phyloP scores from a whole-genome alignment of 1,284 basidiomycete genomes.

The Gomphus sp. region DNA sequence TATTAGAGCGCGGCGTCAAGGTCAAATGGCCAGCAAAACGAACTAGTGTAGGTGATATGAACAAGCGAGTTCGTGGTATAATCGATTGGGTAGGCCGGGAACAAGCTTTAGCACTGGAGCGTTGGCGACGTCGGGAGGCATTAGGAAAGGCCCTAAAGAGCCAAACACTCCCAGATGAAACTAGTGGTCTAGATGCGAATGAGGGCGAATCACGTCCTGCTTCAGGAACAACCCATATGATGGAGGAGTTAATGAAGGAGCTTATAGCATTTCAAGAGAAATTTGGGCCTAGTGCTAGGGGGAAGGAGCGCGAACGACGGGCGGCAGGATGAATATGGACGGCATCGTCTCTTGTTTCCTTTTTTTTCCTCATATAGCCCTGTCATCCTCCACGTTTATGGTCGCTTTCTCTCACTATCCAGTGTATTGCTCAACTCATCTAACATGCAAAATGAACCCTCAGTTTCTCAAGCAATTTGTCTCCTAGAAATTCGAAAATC shows the following conservation, averaged over 20 bases:
- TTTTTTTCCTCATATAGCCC: not conserved
- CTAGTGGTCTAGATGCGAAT: slow-evolving; percentile 3
- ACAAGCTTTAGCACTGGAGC: slow-evolving; percentile 68
- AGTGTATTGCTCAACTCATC: slow-evolving; percentile 2
- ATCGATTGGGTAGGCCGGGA: slow-evolving; percentile 89
- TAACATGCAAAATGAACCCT: not conserved
- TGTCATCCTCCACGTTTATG: not conserved
- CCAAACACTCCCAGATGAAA: slow-evolving; percentile 10
- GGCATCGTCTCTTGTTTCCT: not conserved
- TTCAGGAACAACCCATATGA: slow-evolving; percentile 33
- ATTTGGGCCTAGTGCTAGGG: slow-evolving; percentile 57
- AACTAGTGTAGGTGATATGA: slow-evolving; percentile 94
- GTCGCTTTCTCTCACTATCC: not conserved
- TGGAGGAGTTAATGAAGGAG: slow-evolving; percentile 85
- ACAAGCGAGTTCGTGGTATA: slow-evolving; percentile 86
- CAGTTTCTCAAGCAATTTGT: not conserved
- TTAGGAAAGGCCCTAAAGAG: slow-evolving; percentile 39
- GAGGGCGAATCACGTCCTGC: slow-evolving; percentile 2
- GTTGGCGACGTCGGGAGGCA: slow-evolving; percentile 57
- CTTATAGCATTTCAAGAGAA: slow-evolving; percentile 80
- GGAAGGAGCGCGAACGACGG: slow-evolving; percentile 30
- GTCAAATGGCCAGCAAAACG: slow-evolving; percentile 92
- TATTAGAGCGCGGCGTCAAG: slow-evolving; percentile 78
- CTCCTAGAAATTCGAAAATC: not conserved
- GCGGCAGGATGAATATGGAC: not conserved